Conservation (phyloP, 1,284 basidiomycete genomes). For the Cutaneotrichosporon sp. region DNA sequence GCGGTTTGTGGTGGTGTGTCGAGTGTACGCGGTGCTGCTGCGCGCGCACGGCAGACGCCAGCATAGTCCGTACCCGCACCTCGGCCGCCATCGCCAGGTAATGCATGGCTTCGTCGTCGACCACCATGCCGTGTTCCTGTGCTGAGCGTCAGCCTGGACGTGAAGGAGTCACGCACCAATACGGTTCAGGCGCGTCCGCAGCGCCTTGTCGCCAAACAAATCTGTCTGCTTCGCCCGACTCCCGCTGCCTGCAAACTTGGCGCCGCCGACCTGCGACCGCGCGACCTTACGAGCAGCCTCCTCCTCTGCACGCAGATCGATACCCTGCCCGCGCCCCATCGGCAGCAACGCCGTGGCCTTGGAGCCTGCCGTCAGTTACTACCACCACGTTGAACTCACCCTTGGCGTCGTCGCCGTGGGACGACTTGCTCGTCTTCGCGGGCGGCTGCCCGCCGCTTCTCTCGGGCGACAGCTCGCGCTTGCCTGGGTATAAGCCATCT, state of each 20-base stretch:
- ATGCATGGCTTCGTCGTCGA: constrained; percentile 37
- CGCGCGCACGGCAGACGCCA: constrained; percentile 31
- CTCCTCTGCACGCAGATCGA: constrained; percentile 38
- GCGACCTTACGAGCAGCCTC: constrained; percentile 32
- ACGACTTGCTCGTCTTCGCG: constrained; percentile 13
- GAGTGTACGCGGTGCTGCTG: constrained; percentile 40
- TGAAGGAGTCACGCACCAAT: constrained; percentile 21
- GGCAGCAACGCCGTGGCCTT: constrained; percentile 2
- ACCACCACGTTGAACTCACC: not conserved
- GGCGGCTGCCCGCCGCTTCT: constrained; percentile 8
- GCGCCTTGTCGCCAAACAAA: constrained; percentile 28
- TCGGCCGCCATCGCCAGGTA: constrained; percentile 43
- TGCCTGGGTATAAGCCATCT: constrained; percentile 11
- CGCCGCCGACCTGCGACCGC: constrained; percentile 16
- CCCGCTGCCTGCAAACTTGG: constrained; percentile 18
- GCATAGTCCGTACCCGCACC: constrained; percentile 30
- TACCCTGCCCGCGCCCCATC: constrained; percentile 19
- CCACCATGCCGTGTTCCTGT: constrained; percentile 25
- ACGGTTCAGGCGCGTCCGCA: constrained; percentile 21
- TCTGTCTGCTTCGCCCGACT: constrained; percentile 32
- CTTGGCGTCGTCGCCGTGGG: constrained; percentile 9
- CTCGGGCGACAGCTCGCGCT: constrained; percentile 17
- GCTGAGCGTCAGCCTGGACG: constrained; percentile 15
- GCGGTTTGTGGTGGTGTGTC: constrained; percentile 30
- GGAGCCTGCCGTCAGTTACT: not conserved